phyloP scores from a whole-genome alignment of 2,329 filamentous ascomycete species.

The Juglanconis oblonga region DNA sequence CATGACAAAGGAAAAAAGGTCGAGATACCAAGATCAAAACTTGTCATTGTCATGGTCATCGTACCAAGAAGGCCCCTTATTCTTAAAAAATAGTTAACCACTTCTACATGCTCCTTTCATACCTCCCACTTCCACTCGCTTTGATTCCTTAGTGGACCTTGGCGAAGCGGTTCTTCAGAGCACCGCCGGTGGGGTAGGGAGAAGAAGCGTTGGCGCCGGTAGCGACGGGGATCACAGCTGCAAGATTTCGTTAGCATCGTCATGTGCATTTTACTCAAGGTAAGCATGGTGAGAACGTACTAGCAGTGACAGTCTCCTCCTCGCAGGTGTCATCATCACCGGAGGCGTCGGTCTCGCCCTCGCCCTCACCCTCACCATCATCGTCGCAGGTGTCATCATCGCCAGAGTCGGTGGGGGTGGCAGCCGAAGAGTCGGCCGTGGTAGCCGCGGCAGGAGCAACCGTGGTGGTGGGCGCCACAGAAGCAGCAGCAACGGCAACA shows the following conservation, averaged over 20 bases:
- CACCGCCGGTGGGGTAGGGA: conserved; percentile 16
- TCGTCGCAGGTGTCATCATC: conserved; percentile 14
- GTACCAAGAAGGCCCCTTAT: conserved; percentile 11
- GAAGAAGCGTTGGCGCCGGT: conserved; percentile 11
- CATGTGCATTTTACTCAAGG: not conserved
- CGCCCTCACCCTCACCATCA: not conserved
- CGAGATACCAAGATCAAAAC: not conserved
- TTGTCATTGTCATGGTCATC: conserved; percentile 12
- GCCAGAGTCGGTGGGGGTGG: not conserved
- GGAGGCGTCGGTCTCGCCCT: not conserved
- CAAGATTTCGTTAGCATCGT: not conserved
- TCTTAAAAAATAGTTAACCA: not conserved
- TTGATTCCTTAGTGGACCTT: conserved; percentile 14
- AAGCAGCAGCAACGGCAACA: conserved; percentile 7
- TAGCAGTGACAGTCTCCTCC: conserved; percentile 19
- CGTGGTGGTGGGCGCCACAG: not conserved
- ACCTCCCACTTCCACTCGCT: not conserved
- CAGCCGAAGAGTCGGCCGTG: not conserved
- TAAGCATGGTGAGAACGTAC: not conserved
- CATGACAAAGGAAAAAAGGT: not conserved
- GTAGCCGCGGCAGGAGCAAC: not conserved
- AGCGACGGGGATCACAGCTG: conserved; percentile 9
- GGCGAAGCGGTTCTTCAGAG: conserved; percentile 17
- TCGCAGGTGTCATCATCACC: not conserved
- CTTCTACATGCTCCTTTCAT: not conserved